A percentile compares a stretch with the other conserved stretches of the same genome.
phyloP scores from a whole-genome alignment of 192 early-diverging fungal species.

The Gaertneriomyces semiglobifer region DNA sequence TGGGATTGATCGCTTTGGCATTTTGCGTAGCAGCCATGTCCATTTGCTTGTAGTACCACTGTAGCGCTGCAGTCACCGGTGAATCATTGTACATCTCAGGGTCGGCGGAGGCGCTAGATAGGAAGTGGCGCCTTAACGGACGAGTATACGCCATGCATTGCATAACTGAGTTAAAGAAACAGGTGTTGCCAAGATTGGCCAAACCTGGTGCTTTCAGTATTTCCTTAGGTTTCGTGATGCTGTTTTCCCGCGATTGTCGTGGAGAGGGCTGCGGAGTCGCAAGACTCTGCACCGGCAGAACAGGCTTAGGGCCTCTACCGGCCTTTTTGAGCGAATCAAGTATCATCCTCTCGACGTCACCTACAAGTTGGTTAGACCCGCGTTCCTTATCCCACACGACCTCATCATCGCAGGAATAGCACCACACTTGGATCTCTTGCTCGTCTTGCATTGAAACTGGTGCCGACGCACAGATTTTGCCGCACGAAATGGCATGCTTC shows the following conservation, averaged over 20 bases:
- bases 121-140: constrained; percentile 8
- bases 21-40: neutral
- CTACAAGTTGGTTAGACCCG: constrained; percentile 28
- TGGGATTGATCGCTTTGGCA: constrained; percentile 43
- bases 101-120: neutral
- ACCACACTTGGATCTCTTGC: constrained; percentile 8
- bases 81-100: neutral
- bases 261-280: neutral
- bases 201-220: constrained; percentile 48
- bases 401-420: constrained; percentile 43
- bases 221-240: constrained; percentile 10
- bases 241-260: neutral
- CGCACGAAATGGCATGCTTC: constrained; percentile 14
- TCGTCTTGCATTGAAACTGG: neutral
- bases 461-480: neutral
- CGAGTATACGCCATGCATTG: constrained; percentile 39
- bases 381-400: constrained; percentile 14
- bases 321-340: neutral
- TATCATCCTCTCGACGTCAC: constrained; percentile 33
- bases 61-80: constrained; percentile 9
- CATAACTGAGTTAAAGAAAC: constrained; percentile 75
- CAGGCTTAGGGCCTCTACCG: neutral
- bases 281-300: neutral
- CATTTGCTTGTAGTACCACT: neutral
- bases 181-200: constrained; percentile 73